Conservation (phyloP, 495 filamentous ascomycete species). For the Thermothielavioides terrestris region DNA sequence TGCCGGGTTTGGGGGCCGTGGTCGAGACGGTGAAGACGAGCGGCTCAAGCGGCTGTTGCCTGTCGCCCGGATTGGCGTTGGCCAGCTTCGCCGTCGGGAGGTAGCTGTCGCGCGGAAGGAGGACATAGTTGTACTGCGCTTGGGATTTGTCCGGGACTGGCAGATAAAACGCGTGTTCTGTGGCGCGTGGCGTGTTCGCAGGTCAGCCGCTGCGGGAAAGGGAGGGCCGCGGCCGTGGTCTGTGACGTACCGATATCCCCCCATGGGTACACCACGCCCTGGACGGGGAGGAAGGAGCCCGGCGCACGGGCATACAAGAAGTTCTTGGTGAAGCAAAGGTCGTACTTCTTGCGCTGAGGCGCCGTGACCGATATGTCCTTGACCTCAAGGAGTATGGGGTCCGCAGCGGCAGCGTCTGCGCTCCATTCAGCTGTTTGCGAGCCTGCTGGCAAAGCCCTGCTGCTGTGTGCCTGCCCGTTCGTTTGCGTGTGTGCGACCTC, state of each 20-base stretch:
- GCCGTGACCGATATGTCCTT: constrained; percentile 65
- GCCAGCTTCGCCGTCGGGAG: constrained; percentile 27
- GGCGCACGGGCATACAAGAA: constrained; percentile 63
- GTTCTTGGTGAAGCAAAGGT: constrained; percentile 58
- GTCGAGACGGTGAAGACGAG: constrained; percentile 78
- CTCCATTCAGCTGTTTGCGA: constrained; percentile 2
- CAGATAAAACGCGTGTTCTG: constrained; percentile 71
- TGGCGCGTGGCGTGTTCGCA: not conserved
- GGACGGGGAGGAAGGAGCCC: constrained; percentile 55
- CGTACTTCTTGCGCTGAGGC: constrained; percentile 91
- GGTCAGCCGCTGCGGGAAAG: not conserved
- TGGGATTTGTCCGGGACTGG: constrained; percentile 87
- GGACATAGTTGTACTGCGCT: constrained; percentile 79
- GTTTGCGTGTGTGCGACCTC: constrained; percentile 31
- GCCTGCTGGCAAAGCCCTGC: not conserved
- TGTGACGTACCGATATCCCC: constrained; percentile 68
- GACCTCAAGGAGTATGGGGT: constrained; percentile 50
- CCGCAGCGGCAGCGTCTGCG: constrained; percentile 31
- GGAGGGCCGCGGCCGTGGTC: too few relatives aligned
- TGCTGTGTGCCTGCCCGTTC: constrained; percentile 14
- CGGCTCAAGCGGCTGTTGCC: constrained; percentile 46
- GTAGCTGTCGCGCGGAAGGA: constrained; percentile 65
- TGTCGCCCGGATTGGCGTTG: constrained; percentile 22
- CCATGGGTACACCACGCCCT: constrained; percentile 57
- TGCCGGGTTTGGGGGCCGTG: constrained; percentile 57